phyloP scores from a whole-genome alignment of 2,329 filamentous ascomycete genomes.

The Aureobasidium pullulans region DNA sequence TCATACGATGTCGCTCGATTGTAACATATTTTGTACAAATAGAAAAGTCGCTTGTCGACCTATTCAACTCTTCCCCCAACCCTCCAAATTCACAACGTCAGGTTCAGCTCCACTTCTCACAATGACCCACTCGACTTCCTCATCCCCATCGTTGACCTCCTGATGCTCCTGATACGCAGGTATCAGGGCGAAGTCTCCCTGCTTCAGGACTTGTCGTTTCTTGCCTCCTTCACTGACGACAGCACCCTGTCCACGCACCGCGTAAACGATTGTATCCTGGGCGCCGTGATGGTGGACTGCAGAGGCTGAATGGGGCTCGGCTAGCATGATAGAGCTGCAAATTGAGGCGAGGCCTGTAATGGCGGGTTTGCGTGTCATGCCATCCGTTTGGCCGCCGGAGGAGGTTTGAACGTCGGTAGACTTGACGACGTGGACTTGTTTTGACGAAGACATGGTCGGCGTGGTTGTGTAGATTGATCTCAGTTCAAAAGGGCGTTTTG shows the following conservation, averaged over 20 bases:
- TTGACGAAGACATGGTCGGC: conserved; percentile 1
- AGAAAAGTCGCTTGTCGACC: not conserved
- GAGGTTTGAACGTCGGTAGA: conserved; percentile 38
- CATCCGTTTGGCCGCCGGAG: conserved; percentile 39
- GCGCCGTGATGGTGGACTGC: conserved; percentile 63
- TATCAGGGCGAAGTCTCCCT: conserved; percentile 64
- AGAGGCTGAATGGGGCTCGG: conserved; percentile 54
- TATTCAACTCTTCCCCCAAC: conserved; percentile 45
- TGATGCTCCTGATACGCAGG: conserved; percentile 66
- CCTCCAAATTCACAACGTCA: conserved; percentile 54
- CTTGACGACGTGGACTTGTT: conserved; percentile 48
- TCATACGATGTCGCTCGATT: not conserved
- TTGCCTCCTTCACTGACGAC: conserved; percentile 53
- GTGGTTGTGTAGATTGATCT: not conserved
- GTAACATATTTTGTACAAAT: not conserved
- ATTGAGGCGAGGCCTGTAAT: conserved; percentile 30
- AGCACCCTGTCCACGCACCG: conserved; percentile 52
- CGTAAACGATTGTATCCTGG: conserved; percentile 65
- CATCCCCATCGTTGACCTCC: conserved; percentile 57
- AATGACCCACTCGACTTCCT: conserved; percentile 59
- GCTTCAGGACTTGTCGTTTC: conserved; percentile 49
- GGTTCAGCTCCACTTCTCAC: conserved; percentile 55
- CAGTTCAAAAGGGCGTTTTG: not conserved
- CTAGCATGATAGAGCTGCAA: conserved; percentile 48
- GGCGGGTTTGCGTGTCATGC: conserved; percentile 48